Evolutionary conservation across 2,329 filamentous ascomycete genomes (phyloP), one percentile per base, ranked within the genome.

Genomic region (Aspergillus glaucus): DNA sequence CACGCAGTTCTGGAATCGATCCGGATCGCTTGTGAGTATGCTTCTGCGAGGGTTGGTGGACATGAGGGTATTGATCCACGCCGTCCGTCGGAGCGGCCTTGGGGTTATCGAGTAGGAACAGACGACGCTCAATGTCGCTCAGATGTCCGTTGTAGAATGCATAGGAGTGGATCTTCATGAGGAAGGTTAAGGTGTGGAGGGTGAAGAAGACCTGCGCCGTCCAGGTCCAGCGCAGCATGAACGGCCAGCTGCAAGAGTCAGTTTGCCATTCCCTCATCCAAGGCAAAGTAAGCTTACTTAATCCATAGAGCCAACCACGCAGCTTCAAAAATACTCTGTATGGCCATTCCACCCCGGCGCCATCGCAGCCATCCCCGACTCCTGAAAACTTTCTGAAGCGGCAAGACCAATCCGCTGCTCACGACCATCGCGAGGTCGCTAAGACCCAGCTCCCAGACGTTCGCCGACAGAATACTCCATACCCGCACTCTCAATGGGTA

Each of bases 91-190:
- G 85, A 4, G 81, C 56, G 5, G 58, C 80, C 4, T 79, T 82
- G n/a, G 80, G 79, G 2, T 90, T 89, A 67, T 98, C 93, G 30
- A 98, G 83, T 37, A 82, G 82, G 48, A 80, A 81, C 10, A 98
- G 77, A 9, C 89, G 85, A 63, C 86, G 84, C 67, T 94, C 82
- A 0, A 89, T 94, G 67, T 93, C 88, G 57, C 86, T 88, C 14
- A 98, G 77, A 68, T 98, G 93, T 9, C 93, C 93, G 61, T 96
- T 97, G 75, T 98, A 98, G 69, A 97, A 98, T 21, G 89, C 87
- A 64, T 95, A 98, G 5, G 91, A 96, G 68, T 98, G 93, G 83
- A 97, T 93, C 76, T 98, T 98, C 93, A 98, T 98, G 45, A 96
- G 82, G 17, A 98, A 78, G 6, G 88, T 86, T 70, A 98, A 82